Percentiles rank a stretch among this genome's conserved stretches.
Evolutionary conservation across 108 stramenopile genomes (phyloP).

Genomic region (Pseudonitzschia pungens): DNA sequence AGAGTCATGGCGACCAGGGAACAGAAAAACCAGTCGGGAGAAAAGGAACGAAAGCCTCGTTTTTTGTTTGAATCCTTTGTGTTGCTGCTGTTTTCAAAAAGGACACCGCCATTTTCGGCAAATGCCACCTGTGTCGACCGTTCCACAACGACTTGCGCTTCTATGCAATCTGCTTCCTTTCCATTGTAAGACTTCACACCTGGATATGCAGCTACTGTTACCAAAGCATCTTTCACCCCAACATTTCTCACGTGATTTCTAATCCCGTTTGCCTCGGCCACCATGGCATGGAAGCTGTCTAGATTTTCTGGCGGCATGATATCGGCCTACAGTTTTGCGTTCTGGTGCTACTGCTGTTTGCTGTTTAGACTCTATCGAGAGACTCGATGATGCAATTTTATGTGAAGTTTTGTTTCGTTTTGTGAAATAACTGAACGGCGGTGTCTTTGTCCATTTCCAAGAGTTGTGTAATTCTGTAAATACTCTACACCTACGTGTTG

Average conservation of each 20-base stretch:
- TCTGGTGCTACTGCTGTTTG: neutral
- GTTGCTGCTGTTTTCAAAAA: neutral
- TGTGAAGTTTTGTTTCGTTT: too few relatives aligned
- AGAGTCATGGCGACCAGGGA: neutral
- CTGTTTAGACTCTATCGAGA: too few relatives aligned
- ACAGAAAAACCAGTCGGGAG: neutral
- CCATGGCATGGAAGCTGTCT: neutral
- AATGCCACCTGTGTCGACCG: neutral
- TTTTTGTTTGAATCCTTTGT: neutral
- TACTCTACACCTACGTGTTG: too few relatives aligned
- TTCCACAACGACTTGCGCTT: neutral
- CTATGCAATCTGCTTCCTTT: neutral
- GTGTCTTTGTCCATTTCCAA: too few relatives aligned
- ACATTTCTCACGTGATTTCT: neutral
- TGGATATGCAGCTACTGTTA: neutral
- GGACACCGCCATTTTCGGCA: too few relatives aligned
- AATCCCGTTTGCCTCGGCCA: neutral
- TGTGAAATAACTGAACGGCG: too few relatives aligned
- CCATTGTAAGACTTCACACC: neutral
- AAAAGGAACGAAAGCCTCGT: neutral
- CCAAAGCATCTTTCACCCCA: neutral
- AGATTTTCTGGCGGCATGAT: neutral
- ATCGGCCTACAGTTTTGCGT: neutral
- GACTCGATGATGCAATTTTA: too few relatives aligned
- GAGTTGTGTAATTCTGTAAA: too few relatives aligned